These are phyloP conservation scores for Colletotrichum paranaense DNA, from an alignment of 2,329 filamentous ascomycete species.

Conservation along the genomic window DNA sequence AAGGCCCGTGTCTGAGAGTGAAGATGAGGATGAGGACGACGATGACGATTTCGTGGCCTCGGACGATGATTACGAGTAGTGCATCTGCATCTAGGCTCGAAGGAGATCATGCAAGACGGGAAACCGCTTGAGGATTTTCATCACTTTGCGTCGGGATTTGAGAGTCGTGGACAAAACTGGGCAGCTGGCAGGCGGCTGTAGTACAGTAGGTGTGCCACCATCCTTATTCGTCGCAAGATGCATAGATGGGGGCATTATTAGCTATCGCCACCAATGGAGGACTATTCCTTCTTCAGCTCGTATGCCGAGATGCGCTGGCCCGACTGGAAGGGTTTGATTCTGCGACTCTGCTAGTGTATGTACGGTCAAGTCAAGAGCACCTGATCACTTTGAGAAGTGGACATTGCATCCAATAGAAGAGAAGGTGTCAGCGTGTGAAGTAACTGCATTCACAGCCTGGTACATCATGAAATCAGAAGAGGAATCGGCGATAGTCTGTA, in stretches of 20 bases:
- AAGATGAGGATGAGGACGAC: constrained; percentile 28
- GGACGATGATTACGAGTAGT: constrained; percentile 29
- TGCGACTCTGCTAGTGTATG: constrained; percentile 2
- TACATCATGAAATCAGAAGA: not conserved
- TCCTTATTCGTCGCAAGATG: not conserved
- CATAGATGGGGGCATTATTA: not conserved
- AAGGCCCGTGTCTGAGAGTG: constrained; percentile 14
- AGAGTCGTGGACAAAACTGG: not conserved
- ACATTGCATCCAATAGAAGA: not conserved
- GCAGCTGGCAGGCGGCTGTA: not conserved
- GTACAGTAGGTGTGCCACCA: not conserved
- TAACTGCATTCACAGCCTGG: not conserved
- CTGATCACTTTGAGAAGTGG: constrained; percentile 6
- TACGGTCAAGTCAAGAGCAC: not conserved
- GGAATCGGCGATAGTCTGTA: not conserved
- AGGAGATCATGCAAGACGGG: not conserved
- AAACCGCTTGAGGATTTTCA: not conserved
- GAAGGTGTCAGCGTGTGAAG: not conserved
- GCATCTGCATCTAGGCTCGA: not conserved
- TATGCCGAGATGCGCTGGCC: not conserved
- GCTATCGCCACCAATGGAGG: not conserved
- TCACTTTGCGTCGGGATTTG: not conserved
- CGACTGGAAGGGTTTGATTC: not conserved
- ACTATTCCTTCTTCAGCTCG: not conserved
- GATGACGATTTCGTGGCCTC: constrained; percentile 24